Conservation (phyloP, 768 basidiomycete genomes). For the Galerina marginata region DNA sequence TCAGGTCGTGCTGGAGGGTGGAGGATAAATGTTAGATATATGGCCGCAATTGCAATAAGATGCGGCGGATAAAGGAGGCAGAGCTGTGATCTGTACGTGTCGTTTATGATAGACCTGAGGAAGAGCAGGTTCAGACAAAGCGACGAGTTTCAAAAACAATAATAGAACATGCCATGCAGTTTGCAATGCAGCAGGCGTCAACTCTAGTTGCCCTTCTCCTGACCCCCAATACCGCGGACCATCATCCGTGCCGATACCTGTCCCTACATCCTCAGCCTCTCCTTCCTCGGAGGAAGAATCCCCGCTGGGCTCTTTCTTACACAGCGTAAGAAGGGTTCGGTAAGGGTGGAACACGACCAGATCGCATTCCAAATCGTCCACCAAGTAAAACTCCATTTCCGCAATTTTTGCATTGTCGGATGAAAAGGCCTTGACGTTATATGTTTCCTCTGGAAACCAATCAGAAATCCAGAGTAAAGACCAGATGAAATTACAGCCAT, state of each 20-base stretch:
- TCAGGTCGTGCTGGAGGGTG: constrained; percentile 57
- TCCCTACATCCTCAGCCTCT: constrained; percentile 63
- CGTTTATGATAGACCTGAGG: constrained; percentile 92
- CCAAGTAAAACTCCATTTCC: constrained; percentile 99
- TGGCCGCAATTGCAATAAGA: constrained; percentile 88
- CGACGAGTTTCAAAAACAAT: not conserved
- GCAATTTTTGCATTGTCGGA: constrained; percentile 91
- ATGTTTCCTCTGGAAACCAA: constrained; percentile 56
- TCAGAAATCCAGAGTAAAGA: not conserved
- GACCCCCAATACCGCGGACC: constrained; percentile 81
- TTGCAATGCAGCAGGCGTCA: constrained; percentile 80
- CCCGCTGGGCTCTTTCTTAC: constrained; percentile 55
- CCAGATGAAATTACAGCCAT: constrained; percentile 28
- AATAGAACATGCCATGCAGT: constrained; percentile 77
- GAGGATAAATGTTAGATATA: constrained; percentile 86
- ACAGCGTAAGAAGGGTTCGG: constrained; percentile 81
- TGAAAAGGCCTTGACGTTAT: constrained; percentile 79
- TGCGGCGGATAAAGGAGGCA: constrained; percentile 96
- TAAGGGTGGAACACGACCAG: constrained; percentile 95
- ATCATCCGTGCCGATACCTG: constrained; percentile 50
- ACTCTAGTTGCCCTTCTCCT: constrained; percentile 77
- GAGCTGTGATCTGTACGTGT: constrained; percentile 91
- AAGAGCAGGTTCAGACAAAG: constrained; percentile 48
- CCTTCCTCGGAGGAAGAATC: constrained; percentile 47
- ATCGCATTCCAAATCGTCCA: constrained; percentile 96